phyloP scores from a whole-genome alignment of 257 asterid genomes.

The Solanum dulcamara region DNA sequence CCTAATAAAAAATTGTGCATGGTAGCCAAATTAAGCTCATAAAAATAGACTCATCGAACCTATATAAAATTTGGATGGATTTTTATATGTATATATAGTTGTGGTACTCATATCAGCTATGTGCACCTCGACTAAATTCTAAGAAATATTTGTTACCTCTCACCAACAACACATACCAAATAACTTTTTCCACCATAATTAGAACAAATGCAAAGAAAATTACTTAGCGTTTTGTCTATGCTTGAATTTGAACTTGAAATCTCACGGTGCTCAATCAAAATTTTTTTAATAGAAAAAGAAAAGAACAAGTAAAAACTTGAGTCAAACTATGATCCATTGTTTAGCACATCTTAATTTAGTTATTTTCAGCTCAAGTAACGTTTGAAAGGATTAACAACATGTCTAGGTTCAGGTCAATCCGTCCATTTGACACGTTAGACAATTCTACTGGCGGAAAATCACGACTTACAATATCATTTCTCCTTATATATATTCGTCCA shows the following conservation, averaged over 20 bases:
- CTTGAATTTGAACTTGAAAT: not conserved
- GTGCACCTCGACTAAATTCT: not conserved
- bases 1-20: no score
- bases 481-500: not conserved
- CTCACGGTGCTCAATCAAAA: not conserved
- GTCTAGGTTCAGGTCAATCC: not conserved
- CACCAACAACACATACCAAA: rapidly evolving
- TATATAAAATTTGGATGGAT: no score
- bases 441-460: not conserved
- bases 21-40: not conserved
- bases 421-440: not conserved
- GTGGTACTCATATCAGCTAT: not conserved
- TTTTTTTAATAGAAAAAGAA: no score
- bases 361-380: not conserved
- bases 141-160: rapidly evolving
- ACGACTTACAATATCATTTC: not conserved
- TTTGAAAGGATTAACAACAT: not conserved
- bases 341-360: not conserved
- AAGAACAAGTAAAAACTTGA: no score
- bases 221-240: no score
- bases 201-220: not conserved
- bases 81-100: no score
- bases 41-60: no score
- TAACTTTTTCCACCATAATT: rapidly evolving
- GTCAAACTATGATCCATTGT: not conserved